Percentiles rank a stretch among this genome's conserved stretches.
These are phyloP conservation scores for Lactuca saligna DNA, from an alignment of 129 eudicot genomes.

Conservation along the genomic window DNA sequence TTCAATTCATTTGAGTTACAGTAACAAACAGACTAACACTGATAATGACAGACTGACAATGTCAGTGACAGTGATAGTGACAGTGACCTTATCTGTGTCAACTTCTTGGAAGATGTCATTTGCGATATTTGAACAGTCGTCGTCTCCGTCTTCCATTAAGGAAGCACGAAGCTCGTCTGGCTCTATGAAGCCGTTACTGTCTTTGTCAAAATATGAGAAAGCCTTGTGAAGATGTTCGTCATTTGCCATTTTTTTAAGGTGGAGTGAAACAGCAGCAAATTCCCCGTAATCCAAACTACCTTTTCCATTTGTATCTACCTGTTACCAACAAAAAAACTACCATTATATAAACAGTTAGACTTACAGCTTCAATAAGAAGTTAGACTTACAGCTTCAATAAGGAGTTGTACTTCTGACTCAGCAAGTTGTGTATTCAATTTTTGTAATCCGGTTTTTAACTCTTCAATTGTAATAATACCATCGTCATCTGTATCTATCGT, in stretches of 20 bases:
- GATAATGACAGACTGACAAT: neutral
- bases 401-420: conserved; percentile 79
- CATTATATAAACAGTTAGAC: neutral
- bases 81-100: conserved; percentile 70
- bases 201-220: conserved; percentile 84
- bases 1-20: neutral
- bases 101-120: conserved; percentile 91
- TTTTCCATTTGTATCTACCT: conserved; percentile 81
- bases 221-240: conserved; percentile 89
- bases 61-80: too few species aligned
- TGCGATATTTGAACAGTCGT: conserved; percentile 62
- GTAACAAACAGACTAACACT: too few species aligned
- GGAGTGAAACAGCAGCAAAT: conserved; percentile 80
- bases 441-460: conserved; percentile 63
- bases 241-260: conserved; percentile 70
- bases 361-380: neutral
- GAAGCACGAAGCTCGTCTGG: conserved; percentile 77
- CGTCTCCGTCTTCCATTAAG: conserved; percentile 78
- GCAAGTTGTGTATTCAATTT: conserved; percentile 57
- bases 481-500: conserved; percentile 78
- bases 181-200: conserved; percentile 72
- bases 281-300: conserved; percentile 80
- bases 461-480: conserved; percentile 70
- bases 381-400: conserved; percentile 83
- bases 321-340: conserved; percentile 12